Conservation (phyloP, 2,329 filamentous ascomycete species). For the Venturia effusa region DNA sequence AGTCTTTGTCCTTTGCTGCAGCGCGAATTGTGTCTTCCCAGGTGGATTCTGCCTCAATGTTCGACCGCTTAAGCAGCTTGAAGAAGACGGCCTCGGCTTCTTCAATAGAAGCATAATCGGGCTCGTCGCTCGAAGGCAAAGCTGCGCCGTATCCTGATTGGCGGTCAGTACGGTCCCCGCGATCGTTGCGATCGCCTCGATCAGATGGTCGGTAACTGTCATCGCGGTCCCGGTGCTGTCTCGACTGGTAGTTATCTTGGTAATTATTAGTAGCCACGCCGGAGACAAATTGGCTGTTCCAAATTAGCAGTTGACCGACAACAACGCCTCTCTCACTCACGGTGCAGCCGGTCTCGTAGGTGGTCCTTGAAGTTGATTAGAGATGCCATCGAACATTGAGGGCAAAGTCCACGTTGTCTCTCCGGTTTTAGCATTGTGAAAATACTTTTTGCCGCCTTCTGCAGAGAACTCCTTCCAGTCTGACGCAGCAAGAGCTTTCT, state of each 20-base stretch:
- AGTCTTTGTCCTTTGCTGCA: constrained; percentile 83
- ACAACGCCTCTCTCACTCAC: constrained; percentile 26
- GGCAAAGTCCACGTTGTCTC: constrained; percentile 94
- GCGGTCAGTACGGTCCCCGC: constrained; percentile 6
- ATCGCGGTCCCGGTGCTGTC: constrained; percentile 35
- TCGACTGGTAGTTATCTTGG: constrained; percentile 6
- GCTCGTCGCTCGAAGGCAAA: constrained; percentile 6
- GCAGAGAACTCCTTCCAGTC: constrained; percentile 91
- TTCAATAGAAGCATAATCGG: constrained; percentile 13
- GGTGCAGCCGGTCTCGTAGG: constrained; percentile 33
- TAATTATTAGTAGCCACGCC: constrained; percentile 26
- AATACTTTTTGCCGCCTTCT: constrained; percentile 82
- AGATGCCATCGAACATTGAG: constrained; percentile 64
- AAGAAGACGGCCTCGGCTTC: constrained; percentile 89
- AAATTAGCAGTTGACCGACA: background rate
- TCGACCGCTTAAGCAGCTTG: constrained; percentile 75
- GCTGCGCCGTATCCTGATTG: constrained; percentile 4
- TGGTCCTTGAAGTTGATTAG: constrained; percentile 42
- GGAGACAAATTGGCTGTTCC: constrained; percentile 42
- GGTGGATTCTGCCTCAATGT: constrained; percentile 81
- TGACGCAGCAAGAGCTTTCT: constrained; percentile 72
- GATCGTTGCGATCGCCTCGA: constrained; percentile 28
- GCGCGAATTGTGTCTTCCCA: constrained; percentile 85
- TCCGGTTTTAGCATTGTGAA: constrained; percentile 83
- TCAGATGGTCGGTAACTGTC: constrained; percentile 35